Evolutionary conservation across 345 rosid species (phyloP).

Genomic region (Salix brachista): DNA sequence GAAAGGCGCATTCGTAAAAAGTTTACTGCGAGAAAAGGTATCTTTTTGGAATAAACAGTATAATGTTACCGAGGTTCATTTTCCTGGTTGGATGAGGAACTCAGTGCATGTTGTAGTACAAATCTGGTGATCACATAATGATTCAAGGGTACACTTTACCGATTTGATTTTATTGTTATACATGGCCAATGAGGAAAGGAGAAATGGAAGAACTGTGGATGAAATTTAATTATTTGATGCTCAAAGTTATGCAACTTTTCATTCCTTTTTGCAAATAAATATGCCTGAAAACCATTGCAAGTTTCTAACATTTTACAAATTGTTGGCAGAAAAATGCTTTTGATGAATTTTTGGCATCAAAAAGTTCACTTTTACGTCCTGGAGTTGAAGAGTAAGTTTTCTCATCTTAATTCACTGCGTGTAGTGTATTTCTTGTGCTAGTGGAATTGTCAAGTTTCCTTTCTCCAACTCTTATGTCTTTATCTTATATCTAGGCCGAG

Average conservation of each 20-base stretch:
- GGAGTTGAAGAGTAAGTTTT: conserved; percentile 76
- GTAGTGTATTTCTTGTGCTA: background rate
- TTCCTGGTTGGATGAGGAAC: background rate
- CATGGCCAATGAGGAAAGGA: too few species aligned
- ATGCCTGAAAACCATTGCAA: background rate
- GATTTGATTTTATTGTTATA: background rate
- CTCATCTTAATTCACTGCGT: conserved; percentile 3
- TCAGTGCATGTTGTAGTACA: background rate
- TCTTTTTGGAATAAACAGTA: background rate
- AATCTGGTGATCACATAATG: background rate
- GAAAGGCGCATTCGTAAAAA: conserved; percentile 62
- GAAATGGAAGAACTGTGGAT: too few species aligned
- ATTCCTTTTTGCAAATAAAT: background rate
- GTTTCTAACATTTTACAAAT: conserved; percentile 20
- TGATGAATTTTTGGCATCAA: conserved; percentile 58
- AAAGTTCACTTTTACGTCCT: conserved; percentile 72
- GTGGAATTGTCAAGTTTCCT: background rate
- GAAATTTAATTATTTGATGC: too few species aligned
- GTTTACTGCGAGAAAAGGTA: conserved; percentile 75
- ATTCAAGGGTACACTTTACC: background rate
- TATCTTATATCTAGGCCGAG: too few species aligned
- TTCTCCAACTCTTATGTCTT: too few species aligned
- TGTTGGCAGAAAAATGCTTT: conserved; percentile 71
- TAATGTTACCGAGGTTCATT: background rate
- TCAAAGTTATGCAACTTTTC: background rate